phyloP scores from a whole-genome alignment of 202 grass and related monocot genomes.

The Digitaria exilis region DNA sequence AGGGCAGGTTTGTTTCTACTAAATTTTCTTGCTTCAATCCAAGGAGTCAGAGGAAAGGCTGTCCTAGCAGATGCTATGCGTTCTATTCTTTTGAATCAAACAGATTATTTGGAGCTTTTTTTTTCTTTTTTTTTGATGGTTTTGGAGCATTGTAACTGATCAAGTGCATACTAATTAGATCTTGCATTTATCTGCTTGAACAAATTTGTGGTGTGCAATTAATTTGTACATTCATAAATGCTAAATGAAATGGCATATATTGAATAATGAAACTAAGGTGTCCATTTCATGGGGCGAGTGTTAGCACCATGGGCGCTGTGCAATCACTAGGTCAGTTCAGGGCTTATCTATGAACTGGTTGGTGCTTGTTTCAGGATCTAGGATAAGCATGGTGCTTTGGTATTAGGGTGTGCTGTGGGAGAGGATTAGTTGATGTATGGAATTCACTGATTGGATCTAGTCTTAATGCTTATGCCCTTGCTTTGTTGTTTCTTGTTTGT shows the following conservation, averaged over 20 bases:
- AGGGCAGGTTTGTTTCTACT: slow-evolving; percentile 61
- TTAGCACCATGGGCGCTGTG: background rate
- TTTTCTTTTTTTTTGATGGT: too few species aligned
- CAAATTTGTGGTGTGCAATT: background rate
- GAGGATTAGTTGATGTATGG: background rate
- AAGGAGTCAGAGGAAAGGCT: background rate
- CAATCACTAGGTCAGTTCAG: background rate
- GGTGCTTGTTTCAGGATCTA: background rate
- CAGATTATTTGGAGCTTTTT: too few species aligned
- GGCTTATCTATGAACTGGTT: background rate
- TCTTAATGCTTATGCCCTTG: slow-evolving; percentile 1
- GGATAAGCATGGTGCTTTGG: background rate
- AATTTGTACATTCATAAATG: background rate
- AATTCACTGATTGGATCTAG: background rate
- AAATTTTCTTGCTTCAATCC: background rate
- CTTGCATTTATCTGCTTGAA: slow-evolving; percentile 18
- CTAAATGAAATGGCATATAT: background rate
- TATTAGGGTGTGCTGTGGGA: background rate
- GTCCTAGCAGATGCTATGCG: background rate
- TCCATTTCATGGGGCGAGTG: background rate
- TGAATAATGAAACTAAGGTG: background rate
- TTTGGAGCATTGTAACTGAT: slow-evolving; percentile 16
- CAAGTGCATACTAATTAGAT: background rate
- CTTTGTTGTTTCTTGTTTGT: background rate
- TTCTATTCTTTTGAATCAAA: background rate